A percentile compares a stretch with the other conserved stretches of the same genome.
These are phyloP conservation scores for Pleurostoma richardsiae DNA, from an alignment of 2,329 filamentous ascomycete genomes.

Conservation along the genomic window DNA sequence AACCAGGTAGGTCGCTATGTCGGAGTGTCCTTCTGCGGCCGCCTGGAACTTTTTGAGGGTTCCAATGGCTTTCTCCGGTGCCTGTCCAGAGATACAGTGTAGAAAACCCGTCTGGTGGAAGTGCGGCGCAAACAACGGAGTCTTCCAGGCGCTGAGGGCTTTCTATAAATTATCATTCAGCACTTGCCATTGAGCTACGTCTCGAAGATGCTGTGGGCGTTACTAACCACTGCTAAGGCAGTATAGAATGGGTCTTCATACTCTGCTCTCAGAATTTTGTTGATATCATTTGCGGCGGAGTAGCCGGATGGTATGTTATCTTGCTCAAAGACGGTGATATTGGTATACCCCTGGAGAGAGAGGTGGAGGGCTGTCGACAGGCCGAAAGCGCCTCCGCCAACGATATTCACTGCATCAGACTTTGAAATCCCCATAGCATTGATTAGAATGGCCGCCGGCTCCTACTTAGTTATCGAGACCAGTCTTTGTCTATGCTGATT, in stretches of 20 bases:
- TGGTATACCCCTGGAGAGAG: constrained; percentile 30
- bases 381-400: constrained; percentile 44
- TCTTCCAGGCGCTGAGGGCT: constrained; percentile 49
- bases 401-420: constrained; percentile 8
- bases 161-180: constrained; percentile 11
- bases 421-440: no score
- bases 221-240: constrained; percentile 28
- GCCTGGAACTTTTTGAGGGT: no score
- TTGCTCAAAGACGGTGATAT: constrained; percentile 44
- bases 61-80: constrained; percentile 35
- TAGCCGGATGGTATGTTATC: constrained; percentile 35
- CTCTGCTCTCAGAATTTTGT: constrained; percentile 56
- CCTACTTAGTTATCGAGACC: no score
- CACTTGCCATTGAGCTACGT: no score
- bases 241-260: constrained; percentile 55
- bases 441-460: no score
- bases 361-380: constrained; percentile 43
- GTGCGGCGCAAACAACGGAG: constrained; percentile 41
- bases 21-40: no score
- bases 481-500: no score
- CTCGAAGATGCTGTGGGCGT: no score
- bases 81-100: constrained; percentile 40
- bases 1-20: no score
- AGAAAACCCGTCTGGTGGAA: constrained; percentile 41
- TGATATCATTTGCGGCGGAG: constrained; percentile 54